A percentile compares a stretch with the other conserved stretches of the same genome.
Evolutionary conservation across 2,329 filamentous ascomycete species (phyloP).

Genomic region (Neofusicoccum parvum): DNA sequence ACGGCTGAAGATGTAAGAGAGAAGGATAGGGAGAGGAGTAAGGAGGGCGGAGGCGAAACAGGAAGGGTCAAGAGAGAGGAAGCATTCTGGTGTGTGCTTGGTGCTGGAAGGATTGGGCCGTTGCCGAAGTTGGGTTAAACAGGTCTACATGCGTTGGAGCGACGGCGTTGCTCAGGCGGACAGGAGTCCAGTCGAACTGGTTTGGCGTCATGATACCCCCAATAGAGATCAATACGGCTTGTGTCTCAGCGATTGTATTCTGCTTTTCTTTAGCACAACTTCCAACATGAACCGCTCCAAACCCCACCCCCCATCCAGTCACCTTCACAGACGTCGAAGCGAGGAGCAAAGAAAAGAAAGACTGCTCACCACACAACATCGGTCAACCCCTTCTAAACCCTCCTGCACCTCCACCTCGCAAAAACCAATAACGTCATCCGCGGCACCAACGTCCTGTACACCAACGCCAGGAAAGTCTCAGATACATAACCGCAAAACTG

Average conservation of each 20-base stretch:
- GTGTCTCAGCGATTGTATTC: neutral
- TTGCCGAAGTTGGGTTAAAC: constrained; percentile 21
- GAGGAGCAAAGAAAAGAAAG: neutral
- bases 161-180: neutral
- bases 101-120: constrained; percentile 73
- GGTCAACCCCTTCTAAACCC: neutral
- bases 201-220: constrained; percentile 4
- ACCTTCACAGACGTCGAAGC: no score
- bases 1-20: constrained; percentile 56
- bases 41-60: constrained; percentile 37
- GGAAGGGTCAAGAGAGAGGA: constrained; percentile 73
- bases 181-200: neutral
- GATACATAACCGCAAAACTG: no score
- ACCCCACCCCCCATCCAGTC: neutral
- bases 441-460: no score
- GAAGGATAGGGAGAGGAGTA: constrained; percentile 26
- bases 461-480: no score
- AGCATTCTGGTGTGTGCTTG: constrained; percentile 94
- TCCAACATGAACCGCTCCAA: neutral
- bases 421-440: neutral
- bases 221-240: neutral
- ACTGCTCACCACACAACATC: neutral
- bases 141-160: neutral
- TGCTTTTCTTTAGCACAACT: neutral
- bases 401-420: neutral